Conservation (phyloP, 83 land plant species). For the Thuja plicata region DNA sequence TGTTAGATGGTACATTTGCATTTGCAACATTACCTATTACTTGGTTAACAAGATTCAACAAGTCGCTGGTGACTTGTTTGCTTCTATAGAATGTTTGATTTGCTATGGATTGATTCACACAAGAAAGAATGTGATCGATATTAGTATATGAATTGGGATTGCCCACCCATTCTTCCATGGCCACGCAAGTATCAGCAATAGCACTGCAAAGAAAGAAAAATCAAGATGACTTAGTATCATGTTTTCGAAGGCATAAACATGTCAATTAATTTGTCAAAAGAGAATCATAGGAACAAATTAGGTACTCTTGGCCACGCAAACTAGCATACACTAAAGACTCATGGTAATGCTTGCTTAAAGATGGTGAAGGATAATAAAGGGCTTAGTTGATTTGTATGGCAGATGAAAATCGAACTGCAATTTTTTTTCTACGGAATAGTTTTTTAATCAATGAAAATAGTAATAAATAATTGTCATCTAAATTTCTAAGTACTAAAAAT, state of each 20-base stretch:
- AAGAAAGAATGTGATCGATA: slow-evolving; percentile 82
- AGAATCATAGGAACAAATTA: not conserved
- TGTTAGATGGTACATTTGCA: slow-evolving; percentile 19
- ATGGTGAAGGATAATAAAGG: not conserved
- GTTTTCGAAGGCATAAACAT: not conserved
- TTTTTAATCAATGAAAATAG: not conserved
- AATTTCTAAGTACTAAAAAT: too few species aligned
- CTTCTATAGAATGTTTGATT: slow-evolving; percentile 62
- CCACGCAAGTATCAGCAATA: slow-evolving; percentile 75
- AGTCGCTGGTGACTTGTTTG: slow-evolving; percentile 49
- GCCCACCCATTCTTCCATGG: slow-evolving; percentile 94
- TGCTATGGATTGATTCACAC: slow-evolving; percentile 73
- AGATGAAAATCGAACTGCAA: not conserved
- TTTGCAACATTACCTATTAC: slow-evolving; percentile 56
- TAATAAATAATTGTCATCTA: not conserved
- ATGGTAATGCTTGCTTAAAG: not conserved
- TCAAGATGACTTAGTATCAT: not conserved
- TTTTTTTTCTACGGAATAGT: not conserved
- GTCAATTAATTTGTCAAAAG: not conserved
- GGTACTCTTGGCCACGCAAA: not conserved
- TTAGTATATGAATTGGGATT: slow-evolving; percentile 79
- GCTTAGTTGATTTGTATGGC: not conserved
- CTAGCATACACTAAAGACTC: not conserved
- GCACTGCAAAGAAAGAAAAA: slow-evolving; percentile 50
- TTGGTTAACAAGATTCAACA: slow-evolving; percentile 57